Percentiles rank a stretch among this genome's conserved stretches.
Conservation (phyloP, 106 monocot genomes). For the Dendrobium chrysotoxum region DNA sequence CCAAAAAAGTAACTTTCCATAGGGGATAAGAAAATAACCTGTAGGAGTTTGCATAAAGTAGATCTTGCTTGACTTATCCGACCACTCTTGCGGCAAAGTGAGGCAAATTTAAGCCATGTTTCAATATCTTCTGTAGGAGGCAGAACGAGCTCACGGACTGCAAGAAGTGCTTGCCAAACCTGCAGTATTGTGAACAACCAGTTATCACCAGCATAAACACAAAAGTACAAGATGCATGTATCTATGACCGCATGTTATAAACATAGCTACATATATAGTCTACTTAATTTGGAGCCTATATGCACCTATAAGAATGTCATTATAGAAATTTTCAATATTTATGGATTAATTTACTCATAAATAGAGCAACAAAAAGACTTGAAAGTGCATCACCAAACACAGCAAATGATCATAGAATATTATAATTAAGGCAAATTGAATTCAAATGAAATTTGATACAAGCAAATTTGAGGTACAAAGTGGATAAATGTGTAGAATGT, state of each 20-base stretch:
- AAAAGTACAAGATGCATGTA: too few relatives aligned
- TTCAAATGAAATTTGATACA: background rate
- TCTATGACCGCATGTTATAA: background rate
- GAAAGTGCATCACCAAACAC: background rate
- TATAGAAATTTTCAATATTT: background rate
- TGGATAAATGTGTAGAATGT: background rate
- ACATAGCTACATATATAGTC: background rate
- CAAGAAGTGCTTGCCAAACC: slow-evolving; percentile 98
- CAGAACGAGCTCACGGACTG: slow-evolving; percentile 87
- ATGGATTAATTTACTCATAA: background rate
- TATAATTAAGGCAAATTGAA: background rate
- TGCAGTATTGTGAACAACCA: slow-evolving; percentile 2
- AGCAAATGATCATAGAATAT: background rate
- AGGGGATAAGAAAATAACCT: slow-evolving; percentile 38
- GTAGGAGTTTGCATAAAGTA: slow-evolving; percentile 82
- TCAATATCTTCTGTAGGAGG: slow-evolving; percentile 94
- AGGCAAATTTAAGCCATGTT: slow-evolving; percentile 97
- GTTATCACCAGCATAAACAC: background rate
- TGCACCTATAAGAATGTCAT: background rate
- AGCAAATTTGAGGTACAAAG: background rate
- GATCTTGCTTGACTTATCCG: slow-evolving; percentile 90
- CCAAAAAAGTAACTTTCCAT: background rate
- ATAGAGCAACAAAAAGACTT: background rate
- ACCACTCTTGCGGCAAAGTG: slow-evolving; percentile 95
- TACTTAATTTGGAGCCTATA: background rate